A percentile compares a stretch with the other conserved stretches of the same genome.
Conservation (phyloP, 2,329 filamentous ascomycete genomes). For the Exserohilum rostratum region DNA sequence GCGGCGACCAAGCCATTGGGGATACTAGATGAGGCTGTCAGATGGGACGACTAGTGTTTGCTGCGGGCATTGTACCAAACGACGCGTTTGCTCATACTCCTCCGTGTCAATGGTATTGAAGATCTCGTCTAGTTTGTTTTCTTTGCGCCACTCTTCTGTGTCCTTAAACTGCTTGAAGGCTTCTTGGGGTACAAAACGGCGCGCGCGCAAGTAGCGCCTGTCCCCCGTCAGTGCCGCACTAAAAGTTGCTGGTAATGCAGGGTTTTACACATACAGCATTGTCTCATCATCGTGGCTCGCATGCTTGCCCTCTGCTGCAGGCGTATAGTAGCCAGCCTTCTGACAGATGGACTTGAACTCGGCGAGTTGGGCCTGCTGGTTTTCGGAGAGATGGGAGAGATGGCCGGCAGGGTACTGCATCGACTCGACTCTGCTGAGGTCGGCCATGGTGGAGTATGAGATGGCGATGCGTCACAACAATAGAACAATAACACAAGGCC, state of each 20-base stretch:
- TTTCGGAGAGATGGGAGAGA: slow-evolving; percentile 73
- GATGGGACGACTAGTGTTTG: slow-evolving; percentile 10
- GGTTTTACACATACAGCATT: slow-evolving; percentile 62
- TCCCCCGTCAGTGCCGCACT: slow-evolving; percentile 35
- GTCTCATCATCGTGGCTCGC: slow-evolving; percentile 75
- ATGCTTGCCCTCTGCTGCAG: slow-evolving; percentile 47
- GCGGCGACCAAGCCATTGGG: slow-evolving; percentile 91
- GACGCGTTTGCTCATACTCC: slow-evolving; percentile 79
- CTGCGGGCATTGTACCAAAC: slow-evolving; percentile 63
- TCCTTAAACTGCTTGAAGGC: slow-evolving; percentile 84
- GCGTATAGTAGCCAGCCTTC: slow-evolving; percentile 68
- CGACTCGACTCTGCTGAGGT: slow-evolving; percentile 48
- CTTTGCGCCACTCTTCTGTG: slow-evolving; percentile 84
- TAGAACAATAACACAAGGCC: slow-evolving; percentile 1
- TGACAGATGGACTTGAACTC: slow-evolving; percentile 74
- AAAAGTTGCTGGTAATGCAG: slow-evolving; percentile 4
- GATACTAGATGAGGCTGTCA: slow-evolving; percentile 66
- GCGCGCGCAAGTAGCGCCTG: slow-evolving; percentile 84
- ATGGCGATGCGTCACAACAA: neutral
- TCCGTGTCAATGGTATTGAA: slow-evolving; percentile 87
- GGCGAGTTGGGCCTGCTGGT: slow-evolving; percentile 70
- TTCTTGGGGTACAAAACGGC: slow-evolving; percentile 78
- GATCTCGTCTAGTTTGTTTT: slow-evolving; percentile 77
- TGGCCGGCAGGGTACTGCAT: slow-evolving; percentile 76
- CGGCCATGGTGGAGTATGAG: slow-evolving; percentile 33